A percentile compares a stretch with the other conserved stretches of the same genome.
phyloP scores from a whole-genome alignment of 1,284 basidiomycete genomes.

The Boletus hoseneyae region DNA sequence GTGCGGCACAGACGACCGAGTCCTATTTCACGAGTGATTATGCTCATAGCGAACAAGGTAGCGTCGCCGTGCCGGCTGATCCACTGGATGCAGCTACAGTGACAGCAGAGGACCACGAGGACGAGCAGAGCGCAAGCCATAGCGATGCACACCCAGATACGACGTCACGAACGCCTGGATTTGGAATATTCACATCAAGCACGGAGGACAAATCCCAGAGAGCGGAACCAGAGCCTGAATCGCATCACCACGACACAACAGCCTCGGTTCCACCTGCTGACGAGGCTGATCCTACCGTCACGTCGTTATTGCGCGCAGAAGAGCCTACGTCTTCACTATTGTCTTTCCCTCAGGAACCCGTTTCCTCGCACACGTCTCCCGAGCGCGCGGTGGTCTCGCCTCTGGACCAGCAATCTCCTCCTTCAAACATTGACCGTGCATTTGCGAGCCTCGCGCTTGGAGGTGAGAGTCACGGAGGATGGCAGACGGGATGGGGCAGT shows the following conservation, averaged over 20 bases:
- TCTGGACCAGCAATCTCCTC: conserved; percentile 42
- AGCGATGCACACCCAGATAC: conserved; percentile 14
- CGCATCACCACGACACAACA: conserved; percentile 5
- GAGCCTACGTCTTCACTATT: conserved; percentile 9
- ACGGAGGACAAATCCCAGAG: conserved; percentile 16
- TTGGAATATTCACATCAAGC: conserved; percentile 23
- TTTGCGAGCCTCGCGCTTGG: conserved; percentile 61
- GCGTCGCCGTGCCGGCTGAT: conserved; percentile 29
- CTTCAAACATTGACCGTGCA: conserved; percentile 41
- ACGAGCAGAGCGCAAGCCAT: conserved; percentile 32
- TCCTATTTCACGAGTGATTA: conserved; percentile 18
- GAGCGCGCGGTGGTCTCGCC: conserved; percentile 47
- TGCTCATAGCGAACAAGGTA: conserved; percentile 19
- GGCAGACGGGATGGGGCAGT: conserved; percentile 46
- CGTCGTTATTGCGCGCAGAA: conserved; percentile 10
- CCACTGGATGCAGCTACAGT: conserved; percentile 45
- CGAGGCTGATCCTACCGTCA: conserved; percentile 5
- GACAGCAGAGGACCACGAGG: conserved; percentile 37
- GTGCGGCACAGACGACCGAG: conserved; percentile 26
- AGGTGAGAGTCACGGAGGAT: conserved; percentile 55
- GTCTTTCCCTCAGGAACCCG: conserved; percentile 25
- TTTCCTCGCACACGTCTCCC: conserved; percentile 21
- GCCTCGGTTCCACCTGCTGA: conserved; percentile 8
- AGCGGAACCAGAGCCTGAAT: conserved; percentile 16
- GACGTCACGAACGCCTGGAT: conserved; percentile 26